Base-by-base conservation (phyloP, 2,329 filamentous ascomycete species). In the Phoma herbarum region DNA sequence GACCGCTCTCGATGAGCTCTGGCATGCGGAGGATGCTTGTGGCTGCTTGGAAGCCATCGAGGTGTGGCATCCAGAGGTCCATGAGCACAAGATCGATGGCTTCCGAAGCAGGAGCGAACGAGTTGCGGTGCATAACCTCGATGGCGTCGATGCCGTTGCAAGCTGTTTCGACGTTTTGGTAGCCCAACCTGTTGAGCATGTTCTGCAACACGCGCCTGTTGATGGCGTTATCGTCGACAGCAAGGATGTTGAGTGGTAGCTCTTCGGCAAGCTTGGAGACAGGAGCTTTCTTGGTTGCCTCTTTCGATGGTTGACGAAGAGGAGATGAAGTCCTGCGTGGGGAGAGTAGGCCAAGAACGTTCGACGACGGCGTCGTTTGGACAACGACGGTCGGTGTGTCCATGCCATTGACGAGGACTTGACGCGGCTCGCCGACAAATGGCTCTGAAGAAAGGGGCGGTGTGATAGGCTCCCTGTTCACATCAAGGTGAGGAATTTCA, bases 1-100 rank as follows among this genome's bases (percentile, higher is more conserved):
- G 56, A 22, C 52, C 57, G 12, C 56, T 75, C 18, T 78, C 73
- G n/a, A 80, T 72, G 3, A 61, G 61, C 23, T 71, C 67, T 42
- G 57, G 54, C 79, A 88, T 82, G 23, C 79, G 76, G 11, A 90
- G 75, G 42, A 91, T 91, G 45, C 81, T 79, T 66, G 85, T 82
- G 0, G 88, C 86, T 2, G 89, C 89, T 69, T 90, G 85, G 63
- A 90, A 91, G 1, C 89, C 89, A 68, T 91, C 88, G 81, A 91
- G 87, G 63, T 87, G 81, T 0, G 89, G 89, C 88, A 91, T 91
- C 89, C 89, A 91, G 10, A 91, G 82, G 74, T 91, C 89, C 89
- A 91, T 91, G 42, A 91, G 77, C 23, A 91, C 82, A 2, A 89
- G 82, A 66, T 90, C 85, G 56, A 90, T 85, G 41, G 76, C 73